These are phyloP conservation scores for Lentinula detonsa DNA, from an alignment of 768 basidiomycete genomes.

Conservation along the genomic window DNA sequence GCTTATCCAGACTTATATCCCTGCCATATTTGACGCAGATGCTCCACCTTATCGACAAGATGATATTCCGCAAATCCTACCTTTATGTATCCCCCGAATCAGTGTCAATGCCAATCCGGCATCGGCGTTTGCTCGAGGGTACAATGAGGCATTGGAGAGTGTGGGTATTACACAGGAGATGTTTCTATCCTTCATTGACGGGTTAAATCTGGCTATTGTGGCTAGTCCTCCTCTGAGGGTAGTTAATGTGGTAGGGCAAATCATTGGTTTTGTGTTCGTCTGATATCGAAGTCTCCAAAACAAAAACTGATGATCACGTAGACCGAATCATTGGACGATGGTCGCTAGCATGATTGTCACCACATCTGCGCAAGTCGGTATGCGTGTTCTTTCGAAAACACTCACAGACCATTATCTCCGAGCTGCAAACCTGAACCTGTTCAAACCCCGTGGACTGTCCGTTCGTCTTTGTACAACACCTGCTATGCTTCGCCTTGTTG, in stretches of 20 bases:
- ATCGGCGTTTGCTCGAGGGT: slow-evolving; percentile 17
- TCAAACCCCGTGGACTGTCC: slow-evolving; percentile 18
- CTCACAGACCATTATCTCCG: slow-evolving; percentile 19
- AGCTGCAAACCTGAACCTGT: slow-evolving; percentile 16
- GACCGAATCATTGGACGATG: slow-evolving; percentile 20
- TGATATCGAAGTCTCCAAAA: not conserved
- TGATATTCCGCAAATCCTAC: slow-evolving; percentile 8
- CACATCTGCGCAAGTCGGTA: slow-evolving; percentile 12
- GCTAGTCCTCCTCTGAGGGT: slow-evolving; percentile 19
- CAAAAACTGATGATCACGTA: not conserved
- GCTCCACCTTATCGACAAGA: not conserved
- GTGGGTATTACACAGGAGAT: slow-evolving; percentile 13
- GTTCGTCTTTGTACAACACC: slow-evolving; percentile 19
- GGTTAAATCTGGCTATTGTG: slow-evolving; percentile 19
- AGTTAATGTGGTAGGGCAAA: slow-evolving; percentile 14
- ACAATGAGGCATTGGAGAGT: slow-evolving; percentile 11
- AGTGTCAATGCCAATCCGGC: slow-evolving; percentile 12
- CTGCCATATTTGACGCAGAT: not conserved
- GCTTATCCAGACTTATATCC: slow-evolving; percentile 7
- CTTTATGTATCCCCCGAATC: slow-evolving; percentile 17
- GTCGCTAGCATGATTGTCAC: slow-evolving; percentile 13
- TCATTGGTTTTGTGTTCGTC: slow-evolving; percentile 18
- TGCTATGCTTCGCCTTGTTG: slow-evolving; percentile 15
- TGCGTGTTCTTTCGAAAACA: slow-evolving; percentile 18
- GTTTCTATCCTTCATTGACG: slow-evolving; percentile 17